These are phyloP conservation scores for Ogataea hybrid DNA, from an alignment of 1,139 yeast genomes.

Conservation along the genomic window DNA sequence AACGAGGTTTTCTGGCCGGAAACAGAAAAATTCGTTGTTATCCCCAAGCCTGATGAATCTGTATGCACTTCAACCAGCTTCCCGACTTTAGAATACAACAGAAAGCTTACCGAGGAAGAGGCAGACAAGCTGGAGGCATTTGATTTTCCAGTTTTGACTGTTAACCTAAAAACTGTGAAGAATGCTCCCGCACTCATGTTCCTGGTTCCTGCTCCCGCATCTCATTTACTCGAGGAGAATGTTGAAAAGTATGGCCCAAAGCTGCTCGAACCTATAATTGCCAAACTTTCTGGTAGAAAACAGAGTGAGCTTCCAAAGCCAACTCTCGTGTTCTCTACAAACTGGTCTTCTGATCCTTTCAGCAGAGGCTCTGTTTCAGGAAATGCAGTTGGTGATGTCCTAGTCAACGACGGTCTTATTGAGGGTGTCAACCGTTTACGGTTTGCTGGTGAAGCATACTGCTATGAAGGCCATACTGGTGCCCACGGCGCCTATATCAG, in stretches of 20 bases:
- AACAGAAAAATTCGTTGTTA: constrained; percentile 49
- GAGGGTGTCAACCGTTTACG: constrained; percentile 45
- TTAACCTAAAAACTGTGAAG: constrained; percentile 25
- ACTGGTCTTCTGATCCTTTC: constrained; percentile 51
- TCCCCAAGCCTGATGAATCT: constrained; percentile 37
- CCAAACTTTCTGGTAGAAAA: constrained; percentile 18
- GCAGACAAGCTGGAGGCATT: constrained; percentile 25
- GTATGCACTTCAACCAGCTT: constrained; percentile 10
- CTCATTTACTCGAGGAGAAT: constrained; percentile 34
- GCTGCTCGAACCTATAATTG: constrained; percentile 27
- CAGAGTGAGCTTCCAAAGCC: constrained; percentile 36
- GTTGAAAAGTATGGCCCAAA: constrained; percentile 22
- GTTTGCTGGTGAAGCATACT: constrained; percentile 58
- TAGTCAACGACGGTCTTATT: constrained; percentile 33
- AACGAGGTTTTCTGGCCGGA: constrained; percentile 43
- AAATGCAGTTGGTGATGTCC: constrained; percentile 38
- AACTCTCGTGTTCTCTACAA: constrained; percentile 40
- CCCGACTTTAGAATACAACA: constrained; percentile 14
- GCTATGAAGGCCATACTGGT: constrained; percentile 51
- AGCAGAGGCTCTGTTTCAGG: constrained; percentile 50
- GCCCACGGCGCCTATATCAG: constrained; percentile 56
- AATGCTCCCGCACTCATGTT: constrained; percentile 37
- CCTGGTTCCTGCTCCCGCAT: constrained; percentile 49
- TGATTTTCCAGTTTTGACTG: constrained; percentile 33
- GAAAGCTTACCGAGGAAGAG: constrained; percentile 6